Base-by-base conservation (phyloP, 345 rosid genomes). In the Camelina hispida region DNA sequence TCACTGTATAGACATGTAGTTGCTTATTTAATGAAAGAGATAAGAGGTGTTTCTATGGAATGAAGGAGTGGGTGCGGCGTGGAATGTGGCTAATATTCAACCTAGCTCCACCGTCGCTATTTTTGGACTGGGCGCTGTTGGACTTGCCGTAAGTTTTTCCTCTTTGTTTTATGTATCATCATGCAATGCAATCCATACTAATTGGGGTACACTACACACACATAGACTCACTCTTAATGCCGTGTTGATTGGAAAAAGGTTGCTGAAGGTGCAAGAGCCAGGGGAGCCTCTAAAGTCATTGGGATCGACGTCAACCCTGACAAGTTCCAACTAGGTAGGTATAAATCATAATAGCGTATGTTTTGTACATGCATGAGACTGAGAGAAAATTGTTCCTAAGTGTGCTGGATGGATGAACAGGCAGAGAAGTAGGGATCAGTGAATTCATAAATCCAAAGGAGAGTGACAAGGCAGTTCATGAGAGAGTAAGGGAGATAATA, bases 81-180 rank as follows among this genome's bases (percentile, higher is more conserved):
- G 89, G 96, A 89, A 82, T 79, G 91, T 83, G 16, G 86, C 89
- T 9, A 59, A 72, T 43, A 81, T 89, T 64, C 80, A 81, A 68
- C 48, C 34, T 6, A 89, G 91, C 53, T 86, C 97, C 15, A 80
- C 71, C 30, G 87, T 89, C 0, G 91, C 87, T 58, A 83, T 88
- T 62, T 75, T 91, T 7, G 97, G 96, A 46, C 87, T 91, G 42
- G 97, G 95, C 53, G 85, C 88, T 12, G 95, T 89, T 46, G 91
- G 95, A 16, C 83, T 89, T 20, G 90, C 92, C 75, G 91, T 84
- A 80, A 15, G 62, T 57, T 9, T 9, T 15, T 32, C 34, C 38
- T 3, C 20, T 18, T 17, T 3, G 18, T 60, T 37, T 3, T 3
- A n/a, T 48, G 9, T 22, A 38, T 7, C 17, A 20, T 18, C 17